Conservation (phyloP, 2,329 filamentous ascomycete genomes). For the Bipolaris victoriae region DNA sequence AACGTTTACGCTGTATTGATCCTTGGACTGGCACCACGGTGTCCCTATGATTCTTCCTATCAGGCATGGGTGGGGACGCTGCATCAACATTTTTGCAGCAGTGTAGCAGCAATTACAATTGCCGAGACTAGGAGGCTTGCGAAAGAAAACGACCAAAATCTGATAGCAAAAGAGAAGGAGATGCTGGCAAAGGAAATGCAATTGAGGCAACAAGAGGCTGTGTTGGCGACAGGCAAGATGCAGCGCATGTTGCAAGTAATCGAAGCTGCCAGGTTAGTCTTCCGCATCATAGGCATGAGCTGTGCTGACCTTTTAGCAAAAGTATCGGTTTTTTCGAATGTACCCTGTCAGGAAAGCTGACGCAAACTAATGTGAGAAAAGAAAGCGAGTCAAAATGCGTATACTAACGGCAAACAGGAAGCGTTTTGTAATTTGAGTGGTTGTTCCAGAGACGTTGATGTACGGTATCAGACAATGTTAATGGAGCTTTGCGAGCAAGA, state of each 20-base stretch:
- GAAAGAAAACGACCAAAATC: slow-evolving; percentile 2
- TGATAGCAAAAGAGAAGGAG: slow-evolving; percentile 2
- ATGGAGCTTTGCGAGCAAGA: slow-evolving; percentile 6
- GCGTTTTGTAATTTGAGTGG: slow-evolving; percentile 5
- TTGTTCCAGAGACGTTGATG: neutral
- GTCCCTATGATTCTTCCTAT: slow-evolving; percentile 4
- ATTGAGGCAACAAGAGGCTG: slow-evolving; percentile 3
- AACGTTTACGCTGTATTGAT: slow-evolving; percentile 1
- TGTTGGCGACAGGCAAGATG: slow-evolving; percentile 1
- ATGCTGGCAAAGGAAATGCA: neutral
- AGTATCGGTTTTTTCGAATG: slow-evolving; percentile 8
- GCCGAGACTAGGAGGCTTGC: neutral
- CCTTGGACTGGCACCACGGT: slow-evolving; percentile 6
- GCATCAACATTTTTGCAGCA: slow-evolving; percentile 8
- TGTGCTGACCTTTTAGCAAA: neutral
- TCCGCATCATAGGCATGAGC: neutral
- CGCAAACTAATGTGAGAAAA: slow-evolving; percentile 4
- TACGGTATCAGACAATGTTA: neutral
- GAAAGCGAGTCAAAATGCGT: too few species aligned
- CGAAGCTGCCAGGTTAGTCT: slow-evolving; percentile 6
- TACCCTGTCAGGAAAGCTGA: neutral
- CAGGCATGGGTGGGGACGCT: slow-evolving; percentile 10
- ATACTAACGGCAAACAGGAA: neutral
- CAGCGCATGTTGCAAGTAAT: slow-evolving; percentile 5
- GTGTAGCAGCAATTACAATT: slow-evolving; percentile 1